A percentile compares a stretch with the other conserved stretches of the same genome.
These are phyloP conservation scores for Musa schizocarpa DNA, from an alignment of 176 grass and related monocot genomes.

Conservation along the genomic window DNA sequence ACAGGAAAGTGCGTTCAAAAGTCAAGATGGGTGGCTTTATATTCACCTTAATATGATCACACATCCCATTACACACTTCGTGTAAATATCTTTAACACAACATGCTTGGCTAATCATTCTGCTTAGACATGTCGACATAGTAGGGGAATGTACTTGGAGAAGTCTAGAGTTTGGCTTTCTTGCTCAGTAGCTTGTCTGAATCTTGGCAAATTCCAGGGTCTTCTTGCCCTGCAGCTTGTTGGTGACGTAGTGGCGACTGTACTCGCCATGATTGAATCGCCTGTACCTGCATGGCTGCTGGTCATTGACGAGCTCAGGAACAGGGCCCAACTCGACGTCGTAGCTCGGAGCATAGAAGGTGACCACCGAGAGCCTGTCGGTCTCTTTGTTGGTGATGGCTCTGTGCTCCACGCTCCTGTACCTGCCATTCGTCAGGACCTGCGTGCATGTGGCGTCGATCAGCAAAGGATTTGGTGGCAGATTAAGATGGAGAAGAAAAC, in stretches of 20 bases:
- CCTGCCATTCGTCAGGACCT: constrained; percentile 71
- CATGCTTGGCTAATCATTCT: too few relatives aligned
- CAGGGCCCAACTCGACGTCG: constrained; percentile 63
- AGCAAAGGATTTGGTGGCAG: neutral
- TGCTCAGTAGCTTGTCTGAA: constrained; percentile 10
- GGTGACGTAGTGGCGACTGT: constrained; percentile 76
- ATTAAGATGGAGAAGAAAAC: neutral
- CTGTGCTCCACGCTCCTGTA: constrained; percentile 96
- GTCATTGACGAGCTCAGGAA: constrained; percentile 49
- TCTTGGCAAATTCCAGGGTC: constrained; percentile 77
- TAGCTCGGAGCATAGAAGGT: constrained; percentile 88
- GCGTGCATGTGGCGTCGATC: neutral
- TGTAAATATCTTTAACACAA: too few relatives aligned
- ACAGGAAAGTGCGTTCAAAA: too few relatives aligned
- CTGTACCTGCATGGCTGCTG: constrained; percentile 42
- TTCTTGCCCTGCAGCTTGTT: constrained; percentile 82
- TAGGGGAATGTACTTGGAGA: neutral
- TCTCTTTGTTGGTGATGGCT: constrained; percentile 39
- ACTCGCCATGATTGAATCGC: constrained; percentile 83
- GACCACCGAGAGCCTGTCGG: constrained; percentile 49
- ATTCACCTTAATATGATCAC: too few relatives aligned
- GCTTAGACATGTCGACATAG: too few relatives aligned
- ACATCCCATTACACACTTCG: too few relatives aligned
- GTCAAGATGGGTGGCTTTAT: too few relatives aligned
- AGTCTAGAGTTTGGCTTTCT: neutral